phyloP scores from a whole-genome alignment of 257 asterid genomes.

The Solanum ahanhuiri region DNA sequence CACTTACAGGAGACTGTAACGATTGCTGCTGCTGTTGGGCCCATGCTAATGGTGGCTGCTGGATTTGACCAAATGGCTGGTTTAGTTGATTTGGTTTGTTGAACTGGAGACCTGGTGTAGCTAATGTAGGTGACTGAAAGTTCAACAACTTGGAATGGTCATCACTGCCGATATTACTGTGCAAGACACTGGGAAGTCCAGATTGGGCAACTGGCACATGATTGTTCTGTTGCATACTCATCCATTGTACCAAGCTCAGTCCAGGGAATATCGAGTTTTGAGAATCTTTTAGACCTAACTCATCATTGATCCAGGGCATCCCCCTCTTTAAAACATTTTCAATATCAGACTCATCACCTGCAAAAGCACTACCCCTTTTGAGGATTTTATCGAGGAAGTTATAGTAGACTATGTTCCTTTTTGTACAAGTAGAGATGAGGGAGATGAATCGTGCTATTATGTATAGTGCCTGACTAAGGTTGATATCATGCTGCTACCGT shows the following conservation, averaged over 20 bases:
- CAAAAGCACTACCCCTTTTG: conserved; percentile 1
- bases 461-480: not conserved
- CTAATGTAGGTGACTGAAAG: conserved; percentile 62
- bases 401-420: not conserved
- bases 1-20: conserved; percentile 27
- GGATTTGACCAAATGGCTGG: conserved; percentile 40
- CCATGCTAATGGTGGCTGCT: conserved; percentile 37
- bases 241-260: conserved; percentile 89
- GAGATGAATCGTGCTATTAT: not conserved
- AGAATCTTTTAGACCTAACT: conserved; percentile 65
- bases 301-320: conserved; percentile 85
- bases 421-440: not conserved
- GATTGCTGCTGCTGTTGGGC: conserved; percentile 61
- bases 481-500: not conserved
- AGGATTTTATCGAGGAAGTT: not conserved
- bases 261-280: conserved; percentile 80
- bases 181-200: conserved; percentile 30
- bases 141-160: conserved; percentile 65
- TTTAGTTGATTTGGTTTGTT: conserved; percentile 39
- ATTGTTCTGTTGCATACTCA: conserved; percentile 87
- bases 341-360: conserved; percentile 69
- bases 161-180: conserved; percentile 24
- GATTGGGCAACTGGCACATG: conserved; percentile 45
- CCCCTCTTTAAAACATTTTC: conserved; percentile 66
- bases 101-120: conserved; percentile 44